These are phyloP conservation scores for Backusella luteola DNA, from an alignment of 192 early-diverging fungal genomes.

Conservation along the genomic window DNA sequence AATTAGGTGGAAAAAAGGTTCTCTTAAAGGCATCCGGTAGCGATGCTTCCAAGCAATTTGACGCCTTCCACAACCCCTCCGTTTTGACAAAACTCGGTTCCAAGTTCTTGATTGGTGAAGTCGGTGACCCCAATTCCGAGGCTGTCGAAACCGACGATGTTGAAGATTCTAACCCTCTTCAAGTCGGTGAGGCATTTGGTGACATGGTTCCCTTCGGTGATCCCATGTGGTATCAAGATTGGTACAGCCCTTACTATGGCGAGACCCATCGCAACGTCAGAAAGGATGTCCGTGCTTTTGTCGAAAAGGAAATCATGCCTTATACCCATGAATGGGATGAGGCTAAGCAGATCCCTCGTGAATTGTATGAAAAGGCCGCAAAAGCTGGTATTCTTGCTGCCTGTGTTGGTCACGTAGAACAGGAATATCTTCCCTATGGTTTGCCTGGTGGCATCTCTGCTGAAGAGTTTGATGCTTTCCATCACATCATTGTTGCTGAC, in stretches of 20 bases:
- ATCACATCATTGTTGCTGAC: slow-evolving; percentile 74
- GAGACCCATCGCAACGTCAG: slow-evolving; percentile 65
- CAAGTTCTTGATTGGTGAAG: slow-evolving; percentile 56
- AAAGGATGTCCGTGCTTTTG: slow-evolving; percentile 61
- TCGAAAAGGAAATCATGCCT: slow-evolving; percentile 77
- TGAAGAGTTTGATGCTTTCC: slow-evolving; percentile 66
- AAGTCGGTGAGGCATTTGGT: slow-evolving; percentile 54
- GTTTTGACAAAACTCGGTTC: slow-evolving; percentile 66
- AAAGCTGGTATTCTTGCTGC: slow-evolving; percentile 67
- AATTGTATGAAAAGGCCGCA: slow-evolving; percentile 70
- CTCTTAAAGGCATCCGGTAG: slow-evolving; percentile 75
- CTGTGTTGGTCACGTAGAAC: slow-evolving; percentile 47
- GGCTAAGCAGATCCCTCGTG: slow-evolving; percentile 69
- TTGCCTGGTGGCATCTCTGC: slow-evolving; percentile 48
- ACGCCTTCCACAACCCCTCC: slow-evolving; percentile 73
- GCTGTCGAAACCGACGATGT: slow-evolving; percentile 28
- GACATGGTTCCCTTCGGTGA: slow-evolving; percentile 79
- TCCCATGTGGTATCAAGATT: slow-evolving; percentile 71
- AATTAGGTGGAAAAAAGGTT: slow-evolving; percentile 59
- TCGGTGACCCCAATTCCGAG: slow-evolving; percentile 44
- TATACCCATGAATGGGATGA: slow-evolving; percentile 79
- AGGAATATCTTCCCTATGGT: slow-evolving; percentile 32
- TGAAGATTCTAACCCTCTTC: slow-evolving; percentile 42
- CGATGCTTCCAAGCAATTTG: slow-evolving; percentile 83
- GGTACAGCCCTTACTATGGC: slow-evolving; percentile 73